These are phyloP conservation scores for Myriosclerotinia scirpicola DNA, from an alignment of 2,329 filamentous ascomycete genomes.

Conservation along the genomic window DNA sequence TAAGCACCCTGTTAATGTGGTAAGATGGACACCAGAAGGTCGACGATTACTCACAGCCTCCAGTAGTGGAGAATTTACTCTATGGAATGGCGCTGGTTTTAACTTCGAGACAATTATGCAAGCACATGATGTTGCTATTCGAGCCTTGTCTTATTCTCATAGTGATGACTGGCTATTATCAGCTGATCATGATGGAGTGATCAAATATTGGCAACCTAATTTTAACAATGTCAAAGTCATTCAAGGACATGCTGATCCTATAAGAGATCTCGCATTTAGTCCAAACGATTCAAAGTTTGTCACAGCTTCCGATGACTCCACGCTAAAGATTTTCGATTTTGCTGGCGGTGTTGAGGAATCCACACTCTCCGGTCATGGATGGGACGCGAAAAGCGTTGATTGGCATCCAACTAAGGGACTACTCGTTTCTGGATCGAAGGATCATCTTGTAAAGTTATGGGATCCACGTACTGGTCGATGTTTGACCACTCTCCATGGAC, in stretches of 20 bases:
- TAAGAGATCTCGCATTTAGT: conserved; percentile 88
- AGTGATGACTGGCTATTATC: conserved; percentile 97
- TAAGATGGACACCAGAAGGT: conserved; percentile 96
- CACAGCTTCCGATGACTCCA: conserved; percentile 91
- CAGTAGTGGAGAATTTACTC: conserved; percentile 94
- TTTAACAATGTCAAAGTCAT: conserved; percentile 99
- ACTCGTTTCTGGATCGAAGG: conserved; percentile 93
- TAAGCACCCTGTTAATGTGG: conserved; percentile 95
- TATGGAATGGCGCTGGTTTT: conserved; percentile 99
- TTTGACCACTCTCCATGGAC: conserved; percentile 89
- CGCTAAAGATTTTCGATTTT: conserved; percentile 95
- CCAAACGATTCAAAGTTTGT: conserved; percentile 96
- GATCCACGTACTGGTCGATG: conserved; percentile 90
- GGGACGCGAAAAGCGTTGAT: conserved; percentile 96
- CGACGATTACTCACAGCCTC: conserved; percentile 88
- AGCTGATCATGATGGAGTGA: conserved; percentile 87
- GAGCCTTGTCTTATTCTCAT: conserved; percentile 84
- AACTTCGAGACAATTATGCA: conserved; percentile 99
- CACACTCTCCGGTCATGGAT: conserved; percentile 87
- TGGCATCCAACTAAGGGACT: conserved; percentile 97
- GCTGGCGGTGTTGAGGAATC: conserved; percentile 80
- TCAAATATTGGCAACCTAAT: conserved; percentile 99
- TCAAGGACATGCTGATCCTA: conserved; percentile 83
- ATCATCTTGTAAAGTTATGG: conserved; percentile 97
- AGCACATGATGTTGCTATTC: conserved; percentile 86